phyloP scores from a whole-genome alignment of 2,329 filamentous ascomycete genomes.

The Fusarium begoniae region DNA sequence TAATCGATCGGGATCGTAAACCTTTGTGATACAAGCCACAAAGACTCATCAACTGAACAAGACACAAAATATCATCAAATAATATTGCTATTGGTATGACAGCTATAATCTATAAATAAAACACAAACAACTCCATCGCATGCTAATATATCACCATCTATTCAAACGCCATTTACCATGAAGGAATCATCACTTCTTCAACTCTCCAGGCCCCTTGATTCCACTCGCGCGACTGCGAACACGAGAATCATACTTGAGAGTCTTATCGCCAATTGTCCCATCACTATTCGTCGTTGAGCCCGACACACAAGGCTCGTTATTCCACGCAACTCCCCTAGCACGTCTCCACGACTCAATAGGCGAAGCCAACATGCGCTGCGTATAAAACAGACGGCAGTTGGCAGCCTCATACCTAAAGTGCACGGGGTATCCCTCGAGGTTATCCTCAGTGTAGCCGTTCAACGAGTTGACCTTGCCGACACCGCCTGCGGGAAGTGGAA shows the following conservation, averaged over 20 bases:
- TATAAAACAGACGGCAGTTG: slow-evolving; percentile 69
- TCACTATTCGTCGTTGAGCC: slow-evolving; percentile 33
- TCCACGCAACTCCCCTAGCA: slow-evolving; percentile 30
- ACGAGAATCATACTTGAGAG: slow-evolving; percentile 25
- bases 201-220: slow-evolving; percentile 28
- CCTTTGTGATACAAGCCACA: background rate
- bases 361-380: slow-evolving; percentile 60
- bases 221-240: slow-evolving; percentile 33
- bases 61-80: no score
- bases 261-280: slow-evolving; percentile 25
- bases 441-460: slow-evolving; percentile 33
- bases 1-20: slow-evolving; percentile 19
- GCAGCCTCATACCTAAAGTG: slow-evolving; percentile 71
- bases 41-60: background rate
- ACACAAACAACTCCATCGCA: background rate
- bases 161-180: background rate
- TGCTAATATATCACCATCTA: background rate
- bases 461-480: slow-evolving; percentile 35
- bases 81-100: background rate
- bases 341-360: slow-evolving; percentile 61
- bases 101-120: background rate
- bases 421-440: slow-evolving; percentile 38
- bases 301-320: slow-evolving; percentile 23
- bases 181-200: slow-evolving; percentile 21
- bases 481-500: slow-evolving; percentile 48